A percentile compares a stretch with the other conserved stretches of the same genome.
Evolutionary conservation across 208 protist species (phyloP).

Genomic region (Trichomonas gallinae): DNA sequence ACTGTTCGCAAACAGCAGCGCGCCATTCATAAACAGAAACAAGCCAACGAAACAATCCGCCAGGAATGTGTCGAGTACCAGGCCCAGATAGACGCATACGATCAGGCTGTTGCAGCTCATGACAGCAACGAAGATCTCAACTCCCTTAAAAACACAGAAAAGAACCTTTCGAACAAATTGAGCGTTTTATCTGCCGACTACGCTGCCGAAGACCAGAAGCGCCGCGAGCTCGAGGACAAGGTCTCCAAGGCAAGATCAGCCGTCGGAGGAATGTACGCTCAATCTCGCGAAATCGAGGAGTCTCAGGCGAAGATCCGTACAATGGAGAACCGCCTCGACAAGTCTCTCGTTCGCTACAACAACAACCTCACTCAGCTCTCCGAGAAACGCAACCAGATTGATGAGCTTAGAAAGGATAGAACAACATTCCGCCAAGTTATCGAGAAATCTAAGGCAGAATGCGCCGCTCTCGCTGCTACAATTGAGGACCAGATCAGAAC

Average conservation of each 20-base stretch:
- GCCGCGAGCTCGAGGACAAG: background rate
- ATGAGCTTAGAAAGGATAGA: background rate
- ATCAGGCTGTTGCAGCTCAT: background rate
- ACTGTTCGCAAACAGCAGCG: background rate
- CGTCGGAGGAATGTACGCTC: background rate
- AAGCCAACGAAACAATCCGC: slow-evolving; percentile 6
- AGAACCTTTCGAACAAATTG: background rate
- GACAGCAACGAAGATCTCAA: background rate
- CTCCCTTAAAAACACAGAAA: background rate
- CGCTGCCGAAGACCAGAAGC: background rate
- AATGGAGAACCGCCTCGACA: background rate
- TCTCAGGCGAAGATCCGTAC: background rate
- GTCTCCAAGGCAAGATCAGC: background rate
- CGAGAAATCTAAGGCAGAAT: background rate
- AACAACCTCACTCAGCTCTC: background rate
- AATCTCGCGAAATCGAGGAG: background rate
- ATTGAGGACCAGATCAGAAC: background rate
- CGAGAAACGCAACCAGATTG: background rate
- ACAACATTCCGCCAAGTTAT: background rate
- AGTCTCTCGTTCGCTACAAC: background rate
- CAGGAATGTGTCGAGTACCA: background rate
- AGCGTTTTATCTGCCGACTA: background rate
- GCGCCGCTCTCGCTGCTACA: background rate
- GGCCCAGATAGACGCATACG: background rate
- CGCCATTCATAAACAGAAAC: slow-evolving; percentile 3